These are phyloP conservation scores for Amanita pseudoporphyria DNA, from an alignment of 768 basidiomycete species.

Conservation along the genomic window DNA sequence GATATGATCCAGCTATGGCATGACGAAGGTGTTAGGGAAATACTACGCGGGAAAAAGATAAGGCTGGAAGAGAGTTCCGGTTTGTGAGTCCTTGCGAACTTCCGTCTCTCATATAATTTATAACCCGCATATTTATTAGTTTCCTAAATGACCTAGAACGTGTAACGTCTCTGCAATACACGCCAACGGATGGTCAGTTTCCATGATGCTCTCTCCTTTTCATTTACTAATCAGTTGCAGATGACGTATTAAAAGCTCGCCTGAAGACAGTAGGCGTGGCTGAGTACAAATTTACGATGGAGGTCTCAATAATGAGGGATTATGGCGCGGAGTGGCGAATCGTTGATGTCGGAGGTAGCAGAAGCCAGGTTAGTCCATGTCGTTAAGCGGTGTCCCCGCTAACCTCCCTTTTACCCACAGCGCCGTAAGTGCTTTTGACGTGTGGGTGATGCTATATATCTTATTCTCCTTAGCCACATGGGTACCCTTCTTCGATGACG, in stretches of 20 bases:
- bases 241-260: constrained; percentile 69
- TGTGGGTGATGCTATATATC: not conserved
- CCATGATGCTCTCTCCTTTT: constrained; percentile 1
- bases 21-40: constrained; percentile 46
- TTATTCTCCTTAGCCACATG: constrained; percentile 7
- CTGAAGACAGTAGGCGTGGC: constrained; percentile 73
- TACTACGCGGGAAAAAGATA: constrained; percentile 49
- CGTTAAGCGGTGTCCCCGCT: not conserved
- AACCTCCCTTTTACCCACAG: not conserved
- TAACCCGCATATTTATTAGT: constrained; percentile 24
- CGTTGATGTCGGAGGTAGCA: constrained; percentile 69
- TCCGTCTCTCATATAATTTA: constrained; percentile 6
- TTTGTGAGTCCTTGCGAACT: constrained; percentile 42
- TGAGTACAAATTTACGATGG: constrained; percentile 78
- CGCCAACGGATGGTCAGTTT: constrained; percentile 56
- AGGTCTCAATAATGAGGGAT: constrained; percentile 38
- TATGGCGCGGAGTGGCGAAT: constrained; percentile 66
- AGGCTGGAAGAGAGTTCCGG: constrained; percentile 64
- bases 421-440: constrained; percentile 7
- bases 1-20: constrained; percentile 66
- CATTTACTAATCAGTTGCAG: constrained; percentile 21
- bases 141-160: constrained; percentile 63
- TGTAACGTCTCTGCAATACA: constrained; percentile 50
- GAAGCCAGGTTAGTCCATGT: constrained; percentile 46
- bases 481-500: constrained; percentile 12